These are phyloP conservation scores for Ambrosiella xylebori DNA, from an alignment of 2,329 filamentous ascomycete species.

Conservation along the genomic window DNA sequence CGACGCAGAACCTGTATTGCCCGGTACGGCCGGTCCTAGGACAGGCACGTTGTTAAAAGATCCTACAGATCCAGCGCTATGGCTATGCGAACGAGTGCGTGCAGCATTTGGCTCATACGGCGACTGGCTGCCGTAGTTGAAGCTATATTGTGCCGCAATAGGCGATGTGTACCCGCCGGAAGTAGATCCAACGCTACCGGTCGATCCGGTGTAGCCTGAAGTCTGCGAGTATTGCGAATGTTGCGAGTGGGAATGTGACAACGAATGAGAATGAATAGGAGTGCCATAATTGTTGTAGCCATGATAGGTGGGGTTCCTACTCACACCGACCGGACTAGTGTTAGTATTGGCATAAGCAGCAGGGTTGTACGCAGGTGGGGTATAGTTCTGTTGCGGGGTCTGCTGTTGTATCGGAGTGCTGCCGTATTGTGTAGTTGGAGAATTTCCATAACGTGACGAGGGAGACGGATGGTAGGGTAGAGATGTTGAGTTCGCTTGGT, in stretches of 20 bases:
- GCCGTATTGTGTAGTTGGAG: slow-evolving; percentile 5
- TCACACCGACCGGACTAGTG: slow-evolving; percentile 20
- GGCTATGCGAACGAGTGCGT: slow-evolving; percentile 6
- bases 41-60: background rate
- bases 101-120: background rate
- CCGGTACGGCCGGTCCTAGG: slow-evolving; percentile 1
- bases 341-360: slow-evolving; percentile 37
- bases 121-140: background rate
- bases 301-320: slow-evolving; percentile 34
- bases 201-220: slow-evolving; percentile 6
- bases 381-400: slow-evolving; percentile 39
- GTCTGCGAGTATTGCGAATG: background rate
- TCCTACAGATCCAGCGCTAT: slow-evolving; percentile 1
- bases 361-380: slow-evolving; percentile 45
- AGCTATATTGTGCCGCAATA: slow-evolving; percentile 1
- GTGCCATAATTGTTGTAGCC: slow-evolving; percentile 29
- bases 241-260: slow-evolving; percentile 10
- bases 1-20: background rate
- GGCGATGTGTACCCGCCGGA: slow-evolving; percentile 15
- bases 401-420: slow-evolving; percentile 6
- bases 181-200: slow-evolving; percentile 11
- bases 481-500: slow-evolving; percentile 6
- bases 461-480: slow-evolving; percentile 16
- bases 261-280: slow-evolving; percentile 15
- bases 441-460: slow-evolving; percentile 11